phyloP scores from a whole-genome alignment of 257 asterid genomes.

The Plantago ovata region DNA sequence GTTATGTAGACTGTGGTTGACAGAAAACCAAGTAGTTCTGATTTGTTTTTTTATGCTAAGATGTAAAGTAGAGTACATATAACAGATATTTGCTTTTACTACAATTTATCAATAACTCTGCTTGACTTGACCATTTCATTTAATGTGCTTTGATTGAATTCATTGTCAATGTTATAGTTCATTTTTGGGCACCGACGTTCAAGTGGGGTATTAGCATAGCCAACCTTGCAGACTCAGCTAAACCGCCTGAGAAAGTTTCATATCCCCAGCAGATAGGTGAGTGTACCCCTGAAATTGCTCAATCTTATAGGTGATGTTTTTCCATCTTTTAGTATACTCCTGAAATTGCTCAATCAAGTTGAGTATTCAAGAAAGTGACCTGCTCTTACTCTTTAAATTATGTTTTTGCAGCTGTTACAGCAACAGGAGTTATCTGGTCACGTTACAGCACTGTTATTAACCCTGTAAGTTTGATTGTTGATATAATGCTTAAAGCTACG shows the following conservation, averaged over 20 bases:
- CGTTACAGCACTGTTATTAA: constrained; percentile 71
- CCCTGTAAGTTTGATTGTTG: constrained; percentile 47
- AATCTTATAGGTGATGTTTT: too few relatives aligned
- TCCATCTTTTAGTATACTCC: constrained; percentile 22
- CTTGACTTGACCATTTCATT: not conserved
- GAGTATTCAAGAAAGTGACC: not conserved
- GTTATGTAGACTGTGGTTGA: too few relatives aligned
- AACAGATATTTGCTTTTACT: not conserved
- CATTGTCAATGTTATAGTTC: constrained; percentile 33
- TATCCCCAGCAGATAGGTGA: constrained; percentile 65
- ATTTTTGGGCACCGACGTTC: constrained; percentile 83
- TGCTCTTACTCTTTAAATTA: constrained; percentile 16
- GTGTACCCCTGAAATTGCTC: constrained; percentile 11
- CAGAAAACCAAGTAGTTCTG: too few relatives aligned
- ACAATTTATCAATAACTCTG: not conserved
- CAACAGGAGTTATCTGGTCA: constrained; percentile 73
- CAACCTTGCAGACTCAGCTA: constrained; percentile 53
- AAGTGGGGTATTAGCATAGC: constrained; percentile 86
- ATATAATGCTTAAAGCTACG: not conserved
- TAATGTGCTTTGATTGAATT: constrained; percentile 1
- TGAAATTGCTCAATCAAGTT: constrained; percentile 2
- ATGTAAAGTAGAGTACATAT: too few relatives aligned
- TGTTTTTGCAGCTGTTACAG: constrained; percentile 57
- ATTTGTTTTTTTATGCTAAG: too few relatives aligned
- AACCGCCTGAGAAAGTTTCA: constrained; percentile 72